Evolutionary conservation across 352 stramenopile genomes (phyloP).

Genomic region (Globisporangium alternatum): DNA sequence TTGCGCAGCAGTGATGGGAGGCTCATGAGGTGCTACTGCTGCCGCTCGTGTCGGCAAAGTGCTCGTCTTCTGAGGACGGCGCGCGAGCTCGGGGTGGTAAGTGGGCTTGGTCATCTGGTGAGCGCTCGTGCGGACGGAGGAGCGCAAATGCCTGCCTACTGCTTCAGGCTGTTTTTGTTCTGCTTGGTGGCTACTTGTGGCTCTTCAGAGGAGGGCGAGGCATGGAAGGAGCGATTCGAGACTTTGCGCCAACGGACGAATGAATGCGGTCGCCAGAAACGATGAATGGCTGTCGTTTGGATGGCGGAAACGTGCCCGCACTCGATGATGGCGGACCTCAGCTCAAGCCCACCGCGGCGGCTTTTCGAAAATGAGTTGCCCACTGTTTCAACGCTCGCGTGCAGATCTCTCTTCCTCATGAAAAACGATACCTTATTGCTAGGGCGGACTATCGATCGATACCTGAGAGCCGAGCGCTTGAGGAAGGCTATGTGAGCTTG

Average conservation of each 20-base stretch:
- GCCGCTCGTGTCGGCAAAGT: conserved; percentile 13
- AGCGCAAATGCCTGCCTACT: background rate
- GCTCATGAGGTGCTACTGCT: conserved; percentile 57
- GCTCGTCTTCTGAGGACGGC: conserved; percentile 13
- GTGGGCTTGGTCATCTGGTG: conserved; percentile 4
- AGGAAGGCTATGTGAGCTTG: background rate
- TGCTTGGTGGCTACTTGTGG: conserved; percentile 8
- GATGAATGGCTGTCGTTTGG: background rate
- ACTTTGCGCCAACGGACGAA: background rate
- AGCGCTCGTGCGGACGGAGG: background rate
- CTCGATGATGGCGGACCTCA: background rate
- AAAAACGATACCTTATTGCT: background rate
- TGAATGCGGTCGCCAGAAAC: background rate
- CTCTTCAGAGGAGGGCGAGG: background rate
- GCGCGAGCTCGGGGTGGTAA: background rate
- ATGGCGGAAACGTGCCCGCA: background rate
- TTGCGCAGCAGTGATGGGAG: conserved; percentile 81
- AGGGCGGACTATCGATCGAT: background rate
- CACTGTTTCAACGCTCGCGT: background rate
- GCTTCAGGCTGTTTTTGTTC: background rate
- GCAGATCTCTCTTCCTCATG: background rate
- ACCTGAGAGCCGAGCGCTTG: no score
- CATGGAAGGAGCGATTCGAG: conserved; percentile 1
- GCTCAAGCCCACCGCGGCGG: background rate
- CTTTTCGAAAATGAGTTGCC: background rate